Evolutionary conservation across 139 green algal genomes (phyloP).

Genomic region (Gonium pectorale): DNA sequence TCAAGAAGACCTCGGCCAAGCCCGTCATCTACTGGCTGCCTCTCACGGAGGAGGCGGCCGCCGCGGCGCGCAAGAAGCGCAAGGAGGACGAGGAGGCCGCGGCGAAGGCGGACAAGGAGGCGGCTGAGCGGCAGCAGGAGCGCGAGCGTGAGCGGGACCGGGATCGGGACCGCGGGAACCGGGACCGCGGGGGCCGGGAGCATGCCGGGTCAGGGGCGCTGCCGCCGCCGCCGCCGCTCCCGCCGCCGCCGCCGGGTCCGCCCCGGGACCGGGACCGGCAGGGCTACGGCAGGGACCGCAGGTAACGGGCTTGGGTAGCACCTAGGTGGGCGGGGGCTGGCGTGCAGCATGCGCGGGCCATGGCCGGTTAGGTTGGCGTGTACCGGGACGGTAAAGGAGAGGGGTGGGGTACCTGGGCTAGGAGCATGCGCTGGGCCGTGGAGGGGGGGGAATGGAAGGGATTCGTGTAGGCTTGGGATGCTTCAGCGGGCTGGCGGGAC

Average conservation of each 20-base stretch:
- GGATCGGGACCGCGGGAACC: not conserved
- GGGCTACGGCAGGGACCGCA: not conserved
- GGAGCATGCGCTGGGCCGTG: not conserved
- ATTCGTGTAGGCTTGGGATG: not conserved
- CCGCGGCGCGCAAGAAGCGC: slow-evolving; percentile 48
- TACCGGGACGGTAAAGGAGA: not conserved
- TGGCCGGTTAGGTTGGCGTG: not conserved
- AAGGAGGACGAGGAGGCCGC: slow-evolving; percentile 20
- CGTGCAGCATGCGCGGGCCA: not conserved
- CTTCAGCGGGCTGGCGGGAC: too few relatives aligned
- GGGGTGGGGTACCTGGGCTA: not conserved
- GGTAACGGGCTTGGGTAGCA: not conserved
- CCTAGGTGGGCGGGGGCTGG: not conserved
- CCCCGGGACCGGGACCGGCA: too few relatives aligned
- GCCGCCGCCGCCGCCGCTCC: slow-evolving; percentile 24
- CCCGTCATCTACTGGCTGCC: slow-evolving; percentile 89
- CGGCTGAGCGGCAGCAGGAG: not conserved
- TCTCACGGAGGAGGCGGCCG: slow-evolving; percentile 78
- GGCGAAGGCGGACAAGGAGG: not conserved
- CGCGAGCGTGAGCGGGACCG: not conserved
- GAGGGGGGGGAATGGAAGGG: not conserved
- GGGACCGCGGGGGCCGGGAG: too few relatives aligned
- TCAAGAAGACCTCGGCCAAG: slow-evolving; percentile 82
- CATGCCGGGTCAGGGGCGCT: not conserved
- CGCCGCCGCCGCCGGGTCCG: slow-evolving; percentile 1